phyloP scores from a whole-genome alignment of 257 asterid genomes.

The Gentiana straminea region DNA sequence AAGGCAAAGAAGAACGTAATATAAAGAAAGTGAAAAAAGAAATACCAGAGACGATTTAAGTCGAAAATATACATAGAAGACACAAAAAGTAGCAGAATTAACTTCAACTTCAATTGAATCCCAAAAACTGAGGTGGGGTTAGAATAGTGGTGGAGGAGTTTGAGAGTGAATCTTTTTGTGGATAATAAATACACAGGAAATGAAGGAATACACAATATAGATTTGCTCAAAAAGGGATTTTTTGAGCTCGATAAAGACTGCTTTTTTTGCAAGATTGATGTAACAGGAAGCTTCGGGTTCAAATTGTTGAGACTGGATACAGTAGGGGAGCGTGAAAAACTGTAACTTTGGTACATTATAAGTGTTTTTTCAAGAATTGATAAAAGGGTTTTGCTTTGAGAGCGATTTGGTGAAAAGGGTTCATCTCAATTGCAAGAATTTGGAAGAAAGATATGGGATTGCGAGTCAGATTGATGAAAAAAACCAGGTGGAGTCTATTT shows the following conservation, averaged over 20 bases:
- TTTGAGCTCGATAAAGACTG: slow-evolving; percentile 8
- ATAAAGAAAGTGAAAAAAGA: slow-evolving; percentile 19
- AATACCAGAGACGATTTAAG: slow-evolving; percentile 18
- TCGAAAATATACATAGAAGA: slow-evolving; percentile 24
- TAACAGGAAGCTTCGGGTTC: slow-evolving; percentile 4
- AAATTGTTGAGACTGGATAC: slow-evolving; percentile 11
- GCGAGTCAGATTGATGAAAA: slow-evolving; percentile 10
- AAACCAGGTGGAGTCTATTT: slow-evolving; percentile 3
- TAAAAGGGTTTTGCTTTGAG: slow-evolving; percentile 15
- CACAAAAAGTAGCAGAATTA: slow-evolving; percentile 23
- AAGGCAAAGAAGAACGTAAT: slow-evolving; percentile 13
- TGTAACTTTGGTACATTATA: slow-evolving; percentile 25
- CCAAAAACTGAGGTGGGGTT: slow-evolving; percentile 26
- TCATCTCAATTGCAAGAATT: slow-evolving; percentile 15
- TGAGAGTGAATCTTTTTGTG: slow-evolving; percentile 28
- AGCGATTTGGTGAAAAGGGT: slow-evolving; percentile 13
- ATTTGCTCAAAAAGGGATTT: slow-evolving; percentile 6
- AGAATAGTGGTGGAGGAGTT: slow-evolving; percentile 22
- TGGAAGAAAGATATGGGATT: slow-evolving; percentile 19
- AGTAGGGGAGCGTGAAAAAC: slow-evolving; percentile 22
- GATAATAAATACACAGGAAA: slow-evolving; percentile 23
- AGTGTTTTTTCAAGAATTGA: slow-evolving; percentile 33
- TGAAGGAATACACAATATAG: slow-evolving; percentile 21
- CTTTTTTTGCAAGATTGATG: slow-evolving; percentile 5
- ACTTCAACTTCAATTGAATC: slow-evolving; percentile 28